A percentile compares a stretch with the other conserved stretches of the same genome.
These are phyloP conservation scores for Crepidotus variabilis DNA, from an alignment of 768 basidiomycete genomes.

Conservation along the genomic window DNA sequence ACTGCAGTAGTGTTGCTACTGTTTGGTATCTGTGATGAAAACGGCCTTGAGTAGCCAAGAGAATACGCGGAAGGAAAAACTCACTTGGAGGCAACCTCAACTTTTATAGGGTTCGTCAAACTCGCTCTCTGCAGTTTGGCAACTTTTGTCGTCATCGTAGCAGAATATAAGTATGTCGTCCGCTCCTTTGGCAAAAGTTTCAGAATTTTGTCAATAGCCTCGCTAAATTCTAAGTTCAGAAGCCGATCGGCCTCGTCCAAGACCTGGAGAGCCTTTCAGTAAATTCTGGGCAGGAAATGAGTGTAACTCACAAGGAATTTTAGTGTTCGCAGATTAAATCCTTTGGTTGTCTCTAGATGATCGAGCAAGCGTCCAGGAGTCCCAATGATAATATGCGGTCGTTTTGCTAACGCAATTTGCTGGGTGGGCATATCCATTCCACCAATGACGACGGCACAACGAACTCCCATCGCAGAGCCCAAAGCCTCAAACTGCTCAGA, in stretches of 20 bases:
- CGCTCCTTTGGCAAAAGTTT: conserved; percentile 93
- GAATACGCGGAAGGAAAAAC: conserved; percentile 20
- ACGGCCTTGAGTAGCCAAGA: conserved; percentile 2
- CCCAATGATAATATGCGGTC: conserved; percentile 92
- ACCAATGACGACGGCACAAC: conserved; percentile 90
- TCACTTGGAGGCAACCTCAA: conserved; percentile 92
- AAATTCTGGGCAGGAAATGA: not conserved
- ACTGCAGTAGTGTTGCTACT: conserved; percentile 90
- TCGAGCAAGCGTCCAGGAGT: conserved; percentile 92
- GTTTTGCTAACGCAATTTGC: conserved; percentile 87
- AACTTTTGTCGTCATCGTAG: conserved; percentile 98
- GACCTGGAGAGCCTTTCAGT: conserved; percentile 49
- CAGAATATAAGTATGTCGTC: conserved; percentile 94
- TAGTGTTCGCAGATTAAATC: conserved; percentile 81
- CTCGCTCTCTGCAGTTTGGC: conserved; percentile 94
- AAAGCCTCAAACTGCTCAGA: conserved; percentile 93
- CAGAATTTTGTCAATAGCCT: conserved; percentile 93
- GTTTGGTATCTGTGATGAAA: conserved; percentile 78
- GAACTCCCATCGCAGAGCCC: conserved; percentile 89
- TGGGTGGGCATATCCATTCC: conserved; percentile 92
- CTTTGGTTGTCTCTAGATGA: conserved; percentile 96
- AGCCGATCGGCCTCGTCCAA: conserved; percentile 96
- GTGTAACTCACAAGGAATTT: conserved; percentile 75
- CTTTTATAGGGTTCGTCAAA: conserved; percentile 86
- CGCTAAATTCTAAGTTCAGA: conserved; percentile 94